phyloP scores from a whole-genome alignment of 306 rosid genomes.

The Boehmeria nivea region DNA sequence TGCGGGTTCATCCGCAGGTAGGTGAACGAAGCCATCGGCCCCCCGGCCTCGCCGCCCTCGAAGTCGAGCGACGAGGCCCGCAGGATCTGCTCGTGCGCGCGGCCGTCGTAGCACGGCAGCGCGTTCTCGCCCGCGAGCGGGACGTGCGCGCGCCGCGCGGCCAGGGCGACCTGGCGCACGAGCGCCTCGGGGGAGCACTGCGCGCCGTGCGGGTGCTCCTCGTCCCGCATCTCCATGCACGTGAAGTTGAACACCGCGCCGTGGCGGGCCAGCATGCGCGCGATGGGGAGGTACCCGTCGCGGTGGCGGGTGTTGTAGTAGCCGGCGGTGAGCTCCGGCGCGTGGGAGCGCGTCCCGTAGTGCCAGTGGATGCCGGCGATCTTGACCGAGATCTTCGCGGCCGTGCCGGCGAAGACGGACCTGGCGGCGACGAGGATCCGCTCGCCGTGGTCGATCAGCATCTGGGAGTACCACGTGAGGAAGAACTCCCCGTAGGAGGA shows the following conservation, averaged over 20 bases:
- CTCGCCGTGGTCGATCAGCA: conserved; percentile 85
- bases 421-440: conserved; percentile 71
- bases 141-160: conserved; percentile 58
- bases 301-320: conserved; percentile 79
- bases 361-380: conserved; percentile 98
- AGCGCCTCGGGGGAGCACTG: conserved; percentile 85
- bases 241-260: conserved; percentile 91
- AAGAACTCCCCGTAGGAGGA: conserved; percentile 70
- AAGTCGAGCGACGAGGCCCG: conserved; percentile 48
- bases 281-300: conserved; percentile 85
- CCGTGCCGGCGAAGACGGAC: conserved; percentile 43
- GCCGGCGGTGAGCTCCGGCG: conserved; percentile 98
- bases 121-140: conserved; percentile 94
- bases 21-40: conserved; percentile 82
- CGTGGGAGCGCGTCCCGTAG: conserved; percentile 88
- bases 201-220: conserved; percentile 89
- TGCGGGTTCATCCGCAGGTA: conserved; percentile 88
- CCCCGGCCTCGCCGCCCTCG: conserved; percentile 31
- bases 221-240: conserved; percentile 88
- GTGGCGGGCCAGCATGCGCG: conserved; percentile 91
- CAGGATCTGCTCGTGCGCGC: conserved; percentile 70
- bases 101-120: conserved; percentile 57
- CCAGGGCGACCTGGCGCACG: conserved; percentile 77
- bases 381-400: conserved; percentile 81
- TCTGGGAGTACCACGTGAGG: conserved; percentile 84